Base-by-base conservation (phyloP, 495 filamentous ascomycete species). In the Podospora didyma region DNA sequence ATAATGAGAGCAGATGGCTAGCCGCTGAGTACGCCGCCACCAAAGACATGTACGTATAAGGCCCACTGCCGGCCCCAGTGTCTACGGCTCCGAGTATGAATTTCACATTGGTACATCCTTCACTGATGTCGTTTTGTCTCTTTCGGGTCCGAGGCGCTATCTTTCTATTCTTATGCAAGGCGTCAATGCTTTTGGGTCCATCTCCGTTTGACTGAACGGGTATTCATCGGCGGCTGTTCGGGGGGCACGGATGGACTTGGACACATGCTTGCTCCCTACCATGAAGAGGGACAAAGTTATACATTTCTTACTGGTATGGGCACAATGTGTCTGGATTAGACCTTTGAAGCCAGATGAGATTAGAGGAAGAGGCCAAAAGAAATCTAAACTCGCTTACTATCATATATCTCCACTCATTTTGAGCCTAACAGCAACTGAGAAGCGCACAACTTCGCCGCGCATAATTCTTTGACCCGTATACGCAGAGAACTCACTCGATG, bases 41-140 rank as follows among this genome's bases (percentile, higher is more conserved):
- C 2, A 78, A 82, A 51, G 89, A 90, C 68, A 71, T 72, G 4
- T 61, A 68, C 51, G 62, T 67, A n/a, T 75, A 68, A 10, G 26
- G 26, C 26, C 66, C 73, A 37, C 73, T 88, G 7, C 72, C 71
- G 2, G 89, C 89, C 0, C 83, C 86, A 0, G 81, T 72, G 0
- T 85, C 81, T 89, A 86, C 62, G 75, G 77, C 0, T 82, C 78
- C 37, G 89, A 93, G 69, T 92, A 94, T 62, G 87, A 88, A 26
- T 93, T 82, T 73, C 75, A 89, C 65, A 80, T 82, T 0, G 89
- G 89, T 37, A 77, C 12, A 71, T 90, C 0, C 57, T 92, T 39
- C 92, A 82, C 72, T 79, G 89, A 2, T 89, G 88, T 22, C 80
- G 86, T 61, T 94, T 94, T 65, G 75, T 71, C 10, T 83, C 88